A percentile compares a stretch with the other conserved stretches of the same genome.
Conservation (phyloP, 2,329 filamentous ascomycete genomes). For the Polytolypa hystricis region DNA sequence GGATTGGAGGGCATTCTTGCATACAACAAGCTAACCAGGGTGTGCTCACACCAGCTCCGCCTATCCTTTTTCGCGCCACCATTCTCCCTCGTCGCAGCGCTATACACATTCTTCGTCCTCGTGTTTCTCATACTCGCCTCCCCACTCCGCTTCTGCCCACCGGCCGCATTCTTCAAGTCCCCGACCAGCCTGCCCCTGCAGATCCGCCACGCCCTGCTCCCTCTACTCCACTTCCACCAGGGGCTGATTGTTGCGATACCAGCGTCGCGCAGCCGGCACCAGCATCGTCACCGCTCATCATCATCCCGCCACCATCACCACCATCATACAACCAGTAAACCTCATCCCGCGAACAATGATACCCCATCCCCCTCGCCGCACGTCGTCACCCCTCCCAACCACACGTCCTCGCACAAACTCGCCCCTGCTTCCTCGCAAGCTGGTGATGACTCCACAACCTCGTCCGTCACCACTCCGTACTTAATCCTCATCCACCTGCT, state of each 20-base stretch:
- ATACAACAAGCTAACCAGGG: neutral
- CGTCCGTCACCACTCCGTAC: conserved; percentile 12
- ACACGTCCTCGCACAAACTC: neutral
- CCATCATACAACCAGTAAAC: neutral
- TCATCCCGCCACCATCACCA: conserved; percentile 10
- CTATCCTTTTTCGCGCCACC: conserved; percentile 37
- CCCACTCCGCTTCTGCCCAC: conserved; percentile 44
- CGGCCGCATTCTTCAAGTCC: conserved; percentile 27
- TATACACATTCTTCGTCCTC: conserved; percentile 45
- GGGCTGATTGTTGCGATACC: too few relatives aligned
- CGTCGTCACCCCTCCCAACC: neutral
- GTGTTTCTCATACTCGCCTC: conserved; percentile 41
- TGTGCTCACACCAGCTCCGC: conserved; percentile 14
- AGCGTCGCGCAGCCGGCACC: conserved; percentile 14
- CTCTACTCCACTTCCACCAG: conserved; percentile 40
- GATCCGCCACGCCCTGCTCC: conserved; percentile 42
- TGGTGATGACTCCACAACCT: neutral
- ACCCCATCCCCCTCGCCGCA: neutral
- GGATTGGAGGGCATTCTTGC: neutral
- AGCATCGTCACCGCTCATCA: conserved; percentile 3
- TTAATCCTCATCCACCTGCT: conserved; percentile 44
- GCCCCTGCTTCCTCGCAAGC: too few relatives aligned
- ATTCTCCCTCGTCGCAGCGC: conserved; percentile 41
- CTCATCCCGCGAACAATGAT: neutral
- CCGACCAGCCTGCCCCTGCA: conserved; percentile 39